Percentiles rank a stretch among this genome's conserved stretches.
phyloP scores from a whole-genome alignment of 2,329 filamentous ascomycete genomes.

The Hypoxylon sp. region DNA sequence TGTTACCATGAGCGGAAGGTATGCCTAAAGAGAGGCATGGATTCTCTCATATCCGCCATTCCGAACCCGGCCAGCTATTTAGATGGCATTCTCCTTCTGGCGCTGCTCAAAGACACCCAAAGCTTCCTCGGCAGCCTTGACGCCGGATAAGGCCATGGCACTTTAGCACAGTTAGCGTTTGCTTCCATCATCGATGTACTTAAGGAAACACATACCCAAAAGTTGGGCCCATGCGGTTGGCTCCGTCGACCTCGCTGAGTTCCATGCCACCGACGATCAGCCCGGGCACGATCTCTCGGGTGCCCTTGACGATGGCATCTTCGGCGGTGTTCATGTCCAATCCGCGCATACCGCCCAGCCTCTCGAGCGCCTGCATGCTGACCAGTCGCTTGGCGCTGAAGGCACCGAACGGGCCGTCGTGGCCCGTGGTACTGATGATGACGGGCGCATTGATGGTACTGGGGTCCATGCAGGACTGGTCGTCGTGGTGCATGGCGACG shows the following conservation, averaged over 20 bases:
- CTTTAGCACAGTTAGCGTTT: constrained; percentile 51
- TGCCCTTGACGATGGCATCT: constrained; percentile 92
- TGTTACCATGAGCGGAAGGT: constrained; percentile 3
- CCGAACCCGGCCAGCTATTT: constrained; percentile 28
- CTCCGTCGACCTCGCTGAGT: constrained; percentile 86
- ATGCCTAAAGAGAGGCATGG: background rate
- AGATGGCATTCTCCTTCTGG: constrained; percentile 77
- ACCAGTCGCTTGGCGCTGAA: constrained; percentile 92
- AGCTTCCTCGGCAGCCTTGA: constrained; percentile 91
- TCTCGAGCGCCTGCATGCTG: constrained; percentile 82
- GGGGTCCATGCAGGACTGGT: constrained; percentile 95
- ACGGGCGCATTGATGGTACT: constrained; percentile 95
- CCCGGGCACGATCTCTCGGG: constrained; percentile 85
- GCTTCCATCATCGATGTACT: background rate
- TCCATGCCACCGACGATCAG: constrained; percentile 97
- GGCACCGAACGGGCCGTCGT: constrained; percentile 89
- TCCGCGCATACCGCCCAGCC: constrained; percentile 90
- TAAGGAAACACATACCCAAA: constrained; percentile 40
- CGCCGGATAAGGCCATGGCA: constrained; percentile 85
- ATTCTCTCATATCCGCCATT: background rate
- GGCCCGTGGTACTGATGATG: constrained; percentile 88
- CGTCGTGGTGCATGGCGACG: constrained; percentile 85
- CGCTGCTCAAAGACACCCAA: constrained; percentile 79
- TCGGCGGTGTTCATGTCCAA: constrained; percentile 92
- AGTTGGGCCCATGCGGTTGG: constrained; percentile 80